Evolutionary conservation across 2,329 filamentous ascomycete species (phyloP), one percentile per base, ranked within the genome.

Genomic region (Monosporascus cannonballus): DNA sequence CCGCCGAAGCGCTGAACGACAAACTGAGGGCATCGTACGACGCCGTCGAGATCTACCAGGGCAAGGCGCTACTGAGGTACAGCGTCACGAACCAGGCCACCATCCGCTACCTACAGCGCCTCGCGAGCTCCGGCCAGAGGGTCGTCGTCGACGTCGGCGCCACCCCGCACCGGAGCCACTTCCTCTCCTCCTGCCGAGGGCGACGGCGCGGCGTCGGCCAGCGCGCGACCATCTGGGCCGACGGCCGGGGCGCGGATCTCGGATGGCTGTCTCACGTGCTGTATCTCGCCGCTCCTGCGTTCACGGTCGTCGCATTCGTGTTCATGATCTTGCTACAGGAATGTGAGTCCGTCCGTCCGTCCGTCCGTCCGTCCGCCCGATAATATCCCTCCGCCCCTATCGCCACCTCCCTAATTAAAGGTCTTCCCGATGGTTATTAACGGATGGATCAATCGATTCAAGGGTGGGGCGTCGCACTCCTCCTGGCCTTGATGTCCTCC

Each of bases 61-160:
- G 67, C 45, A 61, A 59, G 41, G 63, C 62, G 9, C 62, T 62
- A 8, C 61, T 65, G 5, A 64, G 53, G 15, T 71, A 74, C 39
- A 62, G 61, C 4, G 69, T 79, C 47, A 71, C 68, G 47, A 83
- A 83, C 54, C 66, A 71, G 17, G 80, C 80, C 36, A 83, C 79
- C 1, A 73, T 79, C 8, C 67, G 71, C 46, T 85, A 77, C 58
- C 66, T 83, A 39, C 67, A 84, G 67, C 77, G 75, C 49, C 74
- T 85, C 18, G 78, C 79, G 24, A 71, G 73, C 61, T 77, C 80
- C 3, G 82, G 81, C 17, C 76, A 77, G 53, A 70, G 79, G 20
- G 72, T 84, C 36, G 79, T 80, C 9, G 67, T 86, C 30, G 75
- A 83, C 60, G 74, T 85, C 22, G 79, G 81, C 2, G 75, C 76